A percentile compares a stretch with the other conserved stretches of the same genome.
phyloP scores from a whole-genome alignment of 495 filamentous ascomycete genomes.

The Penicillium dipodomyicola region DNA sequence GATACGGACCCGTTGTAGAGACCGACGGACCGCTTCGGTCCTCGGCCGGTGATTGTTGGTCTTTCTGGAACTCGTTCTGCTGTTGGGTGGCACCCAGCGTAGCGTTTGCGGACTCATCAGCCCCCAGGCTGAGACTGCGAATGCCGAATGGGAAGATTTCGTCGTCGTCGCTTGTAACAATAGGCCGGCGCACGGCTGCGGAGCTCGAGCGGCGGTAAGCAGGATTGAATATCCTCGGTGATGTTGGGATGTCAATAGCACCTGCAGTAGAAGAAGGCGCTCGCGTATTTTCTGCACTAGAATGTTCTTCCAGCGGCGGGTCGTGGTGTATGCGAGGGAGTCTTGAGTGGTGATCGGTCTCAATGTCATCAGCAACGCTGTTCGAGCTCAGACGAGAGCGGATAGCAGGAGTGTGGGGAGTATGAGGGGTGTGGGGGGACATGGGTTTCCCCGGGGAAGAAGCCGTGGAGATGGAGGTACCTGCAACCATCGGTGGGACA shows the following conservation, averaged over 20 bases:
- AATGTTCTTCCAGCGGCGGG: constrained; percentile 38
- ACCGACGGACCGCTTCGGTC: constrained; percentile 32
- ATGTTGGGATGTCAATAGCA: constrained; percentile 81
- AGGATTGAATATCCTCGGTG: constrained; percentile 61
- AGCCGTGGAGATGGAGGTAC: constrained; percentile 76
- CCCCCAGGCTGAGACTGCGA: constrained; percentile 74
- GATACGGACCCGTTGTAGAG: constrained; percentile 43
- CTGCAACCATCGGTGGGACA: constrained; percentile 79
- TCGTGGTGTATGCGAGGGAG: constrained; percentile 33
- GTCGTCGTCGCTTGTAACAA: constrained; percentile 53
- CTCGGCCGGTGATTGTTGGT: constrained; percentile 27
- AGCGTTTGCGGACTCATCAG: constrained; percentile 60
- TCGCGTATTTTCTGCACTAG: constrained; percentile 41
- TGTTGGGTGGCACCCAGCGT: constrained; percentile 57
- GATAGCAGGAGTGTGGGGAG: constrained; percentile 88
- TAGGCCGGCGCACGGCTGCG: constrained; percentile 66
- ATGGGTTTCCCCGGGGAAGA: constrained; percentile 90
- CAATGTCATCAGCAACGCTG: constrained; percentile 72
- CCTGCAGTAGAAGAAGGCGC: constrained; percentile 51
- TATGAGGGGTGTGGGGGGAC: constrained; percentile 92
- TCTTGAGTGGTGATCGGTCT: constrained; percentile 30
- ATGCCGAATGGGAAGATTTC: constrained; percentile 62
- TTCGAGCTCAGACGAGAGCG: constrained; percentile 89
- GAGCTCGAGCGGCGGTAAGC: constrained; percentile 71
- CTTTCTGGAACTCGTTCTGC: constrained; percentile 39